Base-by-base conservation (phyloP, 345 rosid genomes). In the Bruguiera parviflora region DNA sequence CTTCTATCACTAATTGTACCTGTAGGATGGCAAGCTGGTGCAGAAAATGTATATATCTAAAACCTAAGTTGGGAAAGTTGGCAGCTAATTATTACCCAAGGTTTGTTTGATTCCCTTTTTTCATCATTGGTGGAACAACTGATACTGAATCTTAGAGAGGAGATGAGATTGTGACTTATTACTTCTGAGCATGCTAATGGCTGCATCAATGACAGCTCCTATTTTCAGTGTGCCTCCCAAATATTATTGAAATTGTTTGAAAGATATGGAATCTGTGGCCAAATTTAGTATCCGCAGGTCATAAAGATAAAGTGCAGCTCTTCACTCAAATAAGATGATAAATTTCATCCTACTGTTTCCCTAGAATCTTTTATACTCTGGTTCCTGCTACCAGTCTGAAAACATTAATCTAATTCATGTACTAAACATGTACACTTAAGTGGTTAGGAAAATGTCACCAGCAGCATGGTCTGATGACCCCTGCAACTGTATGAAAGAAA, bases 11-110 rank as follows among this genome's bases (percentile, higher is more conserved):
- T 67, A 24, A 53, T n/a, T 78, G 78, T 70, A 67, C 67, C 61
- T 85, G 84, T 82, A 94, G 97, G 98, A 88, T 87, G 90, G 98
- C 97, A 61, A 84, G 79, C 80, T 94, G 97, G 97, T 94, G 98
- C 83, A 88, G 97, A 73, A 94, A 94, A 80, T 91, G 97, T 72
- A 85, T 91, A 56, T 92, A 88, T 75, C 76, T 95, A 75, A 88
- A 83, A 73, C 99, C 99, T 0, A 87, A 91, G 73, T 78, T 91
- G 85, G 91, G 89, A 79, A 95, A 86, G 83, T 81, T 95, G 66
- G 96, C 99, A 52, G 93, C 92, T 73, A 95, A 95, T 66, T 91
- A 86, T 81, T 71, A 86, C 72, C 89, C 84, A 71, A 86, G 97
- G 99, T 94, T 71, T 73, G 81, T 57, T 71, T 60, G 47, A 39